Evolutionary conservation across 352 stramenopile species (phyloP), one percentile per base, ranked within the genome.

Genomic region (Phytophthora chlamydospora): DNA sequence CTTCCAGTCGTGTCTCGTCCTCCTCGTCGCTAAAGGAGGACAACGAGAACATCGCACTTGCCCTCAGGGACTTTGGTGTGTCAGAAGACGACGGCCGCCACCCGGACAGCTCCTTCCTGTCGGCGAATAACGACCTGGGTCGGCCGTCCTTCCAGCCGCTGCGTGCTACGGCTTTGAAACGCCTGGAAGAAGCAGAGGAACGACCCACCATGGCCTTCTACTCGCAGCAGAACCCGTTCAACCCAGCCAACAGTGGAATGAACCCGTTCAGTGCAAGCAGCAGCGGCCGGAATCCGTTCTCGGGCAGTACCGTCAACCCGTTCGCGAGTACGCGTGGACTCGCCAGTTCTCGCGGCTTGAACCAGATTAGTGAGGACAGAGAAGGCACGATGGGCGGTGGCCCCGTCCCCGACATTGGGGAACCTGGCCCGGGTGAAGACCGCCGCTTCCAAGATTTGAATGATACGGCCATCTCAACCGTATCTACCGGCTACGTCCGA

Each of bases 401-500:
- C 32, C 38, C 46, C 4, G 33, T 71, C 6, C 36, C 64, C 31
- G 46, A 58, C 2, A 56, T 67, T 44, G 35, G 41, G 5, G 41
- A 42, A 21, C 21, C 12, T 34, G 32, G 29, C 12, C 38, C 12
- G n/a, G 42, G 43, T 3, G 63, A 76, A 0, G 60, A 73, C n/a
- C 68, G 68, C n/a, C 68, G 68, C 14, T 76, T 76, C 24, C 68
- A 76, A 0, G 70, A 84, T 6, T 62, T 78, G 19, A 93, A 91
- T 61, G 73, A 81, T 52, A 91, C 85, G 2, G 73, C 69, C 2
- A 58, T 93, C 27, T 93, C 85, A 0, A 90, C 71, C 4, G 68
- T 93, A 7, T 93, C 85, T n/a, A 93, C 85, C 0, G 85, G 85
- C 4, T 93, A 93, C 46, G 83, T 93, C 10, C 83, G 85, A 16